phyloP scores from a whole-genome alignment of 768 basidiomycete species.

The Favolaschia claudopus region DNA sequence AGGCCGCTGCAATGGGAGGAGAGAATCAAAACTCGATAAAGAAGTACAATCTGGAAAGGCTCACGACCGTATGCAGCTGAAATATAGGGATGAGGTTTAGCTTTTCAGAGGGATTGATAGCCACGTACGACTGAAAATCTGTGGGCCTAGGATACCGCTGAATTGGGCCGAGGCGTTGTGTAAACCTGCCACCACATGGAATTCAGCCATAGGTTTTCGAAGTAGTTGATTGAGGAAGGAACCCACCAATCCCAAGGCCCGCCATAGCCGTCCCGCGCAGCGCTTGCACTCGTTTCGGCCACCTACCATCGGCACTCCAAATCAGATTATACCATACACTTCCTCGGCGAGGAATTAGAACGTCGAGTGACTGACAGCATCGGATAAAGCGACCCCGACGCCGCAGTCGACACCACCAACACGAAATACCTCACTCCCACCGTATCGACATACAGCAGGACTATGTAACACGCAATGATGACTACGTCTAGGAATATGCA shows the following conservation, averaged over 20 bases:
- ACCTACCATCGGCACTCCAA: too few relatives aligned
- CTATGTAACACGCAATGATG: slow-evolving; percentile 28
- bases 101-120: not conserved
- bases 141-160: slow-evolving; percentile 30
- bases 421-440: slow-evolving; percentile 27
- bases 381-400: slow-evolving; percentile 30
- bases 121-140: slow-evolving; percentile 26
- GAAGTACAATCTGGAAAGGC: not conserved
- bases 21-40: not conserved
- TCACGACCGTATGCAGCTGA: slow-evolving; percentile 12
- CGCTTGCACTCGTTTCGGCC: slow-evolving; percentile 32
- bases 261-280: slow-evolving; percentile 30
- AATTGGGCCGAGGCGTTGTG: slow-evolving; percentile 31
- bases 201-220: not conserved
- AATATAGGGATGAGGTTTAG: not conserved
- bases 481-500: slow-evolving; percentile 26
- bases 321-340: not conserved
- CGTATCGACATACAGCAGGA: slow-evolving; percentile 26
- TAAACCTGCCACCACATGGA: not conserved
- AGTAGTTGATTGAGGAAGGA: too few relatives aligned
- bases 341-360: not conserved
- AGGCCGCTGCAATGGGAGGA: not conserved
- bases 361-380: slow-evolving; percentile 19
- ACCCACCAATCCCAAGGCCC: slow-evolving; percentile 28
- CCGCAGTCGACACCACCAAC: slow-evolving; percentile 27